phyloP scores from a whole-genome alignment of 495 filamentous ascomycete genomes.

The Lasiosphaeria miniovina region DNA sequence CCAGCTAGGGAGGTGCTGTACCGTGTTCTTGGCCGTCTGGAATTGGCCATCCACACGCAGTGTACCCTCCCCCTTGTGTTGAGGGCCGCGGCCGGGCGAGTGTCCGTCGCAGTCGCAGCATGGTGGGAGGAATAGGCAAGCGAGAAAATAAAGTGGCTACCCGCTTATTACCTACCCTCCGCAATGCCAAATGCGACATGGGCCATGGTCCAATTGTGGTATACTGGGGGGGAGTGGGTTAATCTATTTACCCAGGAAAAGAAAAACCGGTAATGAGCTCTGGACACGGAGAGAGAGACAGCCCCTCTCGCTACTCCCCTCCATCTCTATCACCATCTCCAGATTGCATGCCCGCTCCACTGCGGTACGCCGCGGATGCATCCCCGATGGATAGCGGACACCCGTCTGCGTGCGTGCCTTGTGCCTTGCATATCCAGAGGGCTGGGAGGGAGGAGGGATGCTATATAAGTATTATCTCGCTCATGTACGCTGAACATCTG shows the following conservation, averaged over 20 bases:
- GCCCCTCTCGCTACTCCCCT: too few species aligned
- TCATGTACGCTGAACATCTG: neutral
- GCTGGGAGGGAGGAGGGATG: neutral
- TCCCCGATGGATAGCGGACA: neutral
- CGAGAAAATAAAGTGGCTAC: too few species aligned
- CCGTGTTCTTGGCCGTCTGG: too few species aligned
- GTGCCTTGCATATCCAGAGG: constrained; percentile 31
- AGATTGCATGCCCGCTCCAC: neutral
- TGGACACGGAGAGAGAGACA: neutral
- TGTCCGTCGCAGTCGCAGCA: too few species aligned
- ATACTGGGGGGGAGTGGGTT: constrained; percentile 14
- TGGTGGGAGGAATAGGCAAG: too few species aligned
- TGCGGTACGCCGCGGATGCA: constrained; percentile 8
- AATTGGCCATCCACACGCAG: too few species aligned
- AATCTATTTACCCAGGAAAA: constrained; percentile 31
- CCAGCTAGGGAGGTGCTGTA: too few species aligned
- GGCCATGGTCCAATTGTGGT: constrained; percentile 1
- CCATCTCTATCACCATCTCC: too few species aligned
- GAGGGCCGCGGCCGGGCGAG: too few species aligned
- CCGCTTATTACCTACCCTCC: constrained; percentile 11
- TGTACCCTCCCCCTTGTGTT: too few species aligned
- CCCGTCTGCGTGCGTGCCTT: too few species aligned
- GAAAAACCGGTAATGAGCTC: constrained; percentile 6
- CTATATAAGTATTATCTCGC: constrained; percentile 22
- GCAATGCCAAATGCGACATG: constrained; percentile 17